Base-by-base conservation (phyloP, 768 basidiomycete genomes). In the Leccinum broughii region DNA sequence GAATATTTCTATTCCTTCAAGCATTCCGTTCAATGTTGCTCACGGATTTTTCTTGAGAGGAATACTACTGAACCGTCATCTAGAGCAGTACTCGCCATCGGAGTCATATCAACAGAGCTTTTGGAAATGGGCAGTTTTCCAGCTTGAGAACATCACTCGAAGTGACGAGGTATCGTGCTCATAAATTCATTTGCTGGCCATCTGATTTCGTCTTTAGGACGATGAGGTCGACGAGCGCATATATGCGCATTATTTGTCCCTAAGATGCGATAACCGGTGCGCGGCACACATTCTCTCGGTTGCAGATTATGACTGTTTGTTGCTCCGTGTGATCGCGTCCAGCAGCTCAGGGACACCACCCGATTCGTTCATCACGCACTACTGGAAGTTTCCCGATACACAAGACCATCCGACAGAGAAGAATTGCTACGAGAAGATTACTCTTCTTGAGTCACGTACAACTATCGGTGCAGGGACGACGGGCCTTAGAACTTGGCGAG, bases 401-500 rank as follows among this genome's bases (percentile, higher is more conserved):
- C 14, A 24, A 20, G 34, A 15, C 6, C 3, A 37, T 35, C 41
- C 26, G 14, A 35, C 22, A 15, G 55, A 58, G 28, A 58, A 48
- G 15, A 26, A 56, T 4, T 13, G 68, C 22, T 80, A 76, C 62
- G 76, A 79, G 51, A 80, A 72, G 4, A 76, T 80, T 17, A 91
- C 91, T 0, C 73, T 93, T 2, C 73, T 88, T 9, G 91, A 93
- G 72, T 91, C 91, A 1, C 83, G 86, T 7, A 87, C 84, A 3
- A 85, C 80, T 3, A 85, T 92, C 30, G 90, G 92, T 70, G 77
- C 78, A 46, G 91, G 92, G 0, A 93, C 90, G 0, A 49, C 48
- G 22, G 48, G 92, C 13, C 73, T 93, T 52, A 80, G 88, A 56
- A 93, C 91, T 7, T 93, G 92, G 92, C 77, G 80, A 30, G 89